Evolutionary conservation across 257 asterid species (phyloP).

Genomic region (Nicotiana otophora): DNA sequence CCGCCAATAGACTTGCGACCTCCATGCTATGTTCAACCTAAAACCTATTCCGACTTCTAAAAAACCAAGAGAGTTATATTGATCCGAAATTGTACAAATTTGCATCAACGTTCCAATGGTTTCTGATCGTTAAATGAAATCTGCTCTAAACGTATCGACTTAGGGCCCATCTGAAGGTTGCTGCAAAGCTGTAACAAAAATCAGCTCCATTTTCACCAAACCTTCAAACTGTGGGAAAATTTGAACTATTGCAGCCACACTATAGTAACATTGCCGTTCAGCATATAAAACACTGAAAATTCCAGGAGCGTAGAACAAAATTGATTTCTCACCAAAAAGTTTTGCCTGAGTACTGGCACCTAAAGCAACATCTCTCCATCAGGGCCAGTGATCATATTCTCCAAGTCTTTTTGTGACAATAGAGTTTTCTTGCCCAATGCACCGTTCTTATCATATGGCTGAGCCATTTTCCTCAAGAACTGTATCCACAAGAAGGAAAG

Average conservation of each 20-base stretch:
- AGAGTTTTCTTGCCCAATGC: conserved; percentile 81
- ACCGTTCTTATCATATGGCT: conserved; percentile 89
- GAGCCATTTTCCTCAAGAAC: conserved; percentile 97
- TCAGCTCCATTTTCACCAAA: background rate
- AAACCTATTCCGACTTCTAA: background rate
- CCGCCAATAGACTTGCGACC: background rate
- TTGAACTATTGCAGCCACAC: background rate
- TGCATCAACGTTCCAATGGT: background rate
- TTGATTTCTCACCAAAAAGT: background rate
- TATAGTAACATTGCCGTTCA: background rate
- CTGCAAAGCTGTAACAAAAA: background rate
- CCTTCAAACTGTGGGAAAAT: background rate
- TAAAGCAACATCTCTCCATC: conserved; percentile 40
- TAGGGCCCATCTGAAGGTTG: background rate
- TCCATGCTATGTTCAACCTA: background rate
- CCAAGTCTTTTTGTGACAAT: conserved; percentile 79
- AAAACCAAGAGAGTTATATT: background rate
- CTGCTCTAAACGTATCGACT: background rate
- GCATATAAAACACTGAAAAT: background rate
- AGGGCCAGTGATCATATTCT: conserved; percentile 56
- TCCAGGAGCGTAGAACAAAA: background rate
- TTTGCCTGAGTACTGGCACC: background rate
- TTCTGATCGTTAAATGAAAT: background rate
- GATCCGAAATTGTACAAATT: background rate
- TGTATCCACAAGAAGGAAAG: conserved; percentile 21